Percentiles rank a stretch among this genome's conserved stretches.
Conservation (phyloP, 768 basidiomycete species). For the Trametes cinnabarina region DNA sequence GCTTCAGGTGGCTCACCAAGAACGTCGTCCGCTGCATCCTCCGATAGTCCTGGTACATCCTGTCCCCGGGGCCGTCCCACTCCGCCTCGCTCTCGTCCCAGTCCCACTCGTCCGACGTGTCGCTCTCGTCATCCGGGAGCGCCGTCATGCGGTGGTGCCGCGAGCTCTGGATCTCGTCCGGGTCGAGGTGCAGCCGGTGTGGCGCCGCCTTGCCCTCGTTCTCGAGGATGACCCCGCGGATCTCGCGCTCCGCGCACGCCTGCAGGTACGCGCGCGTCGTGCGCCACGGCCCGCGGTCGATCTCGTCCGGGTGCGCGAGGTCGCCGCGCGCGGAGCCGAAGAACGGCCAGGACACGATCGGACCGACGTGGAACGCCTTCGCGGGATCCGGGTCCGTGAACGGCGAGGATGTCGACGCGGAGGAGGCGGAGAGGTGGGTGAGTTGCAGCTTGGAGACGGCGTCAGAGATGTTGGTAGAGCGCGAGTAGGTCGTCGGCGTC, state of each 20-base stretch:
- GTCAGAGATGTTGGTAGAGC: constrained; percentile 14
- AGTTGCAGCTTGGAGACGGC: constrained; percentile 11
- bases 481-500: constrained; percentile 23
- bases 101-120: constrained; percentile 78
- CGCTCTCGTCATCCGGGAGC: constrained; percentile 70
- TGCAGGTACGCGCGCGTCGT: constrained; percentile 57
- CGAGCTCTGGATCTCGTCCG: constrained; percentile 69
- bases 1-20: constrained; percentile 64
- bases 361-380: constrained; percentile 60
- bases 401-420: too few species aligned
- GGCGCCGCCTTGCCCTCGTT: constrained; percentile 75
- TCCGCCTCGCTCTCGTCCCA: constrained; percentile 78
- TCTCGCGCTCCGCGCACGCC: constrained; percentile 71
- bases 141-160: constrained; percentile 67
- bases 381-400: constrained; percentile 2
- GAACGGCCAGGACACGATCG: constrained; percentile 89
- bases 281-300: constrained; percentile 80
- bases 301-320: constrained; percentile 60
- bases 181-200: constrained; percentile 77
- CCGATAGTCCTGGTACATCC: constrained; percentile 81
- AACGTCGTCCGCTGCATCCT: constrained; percentile 80
- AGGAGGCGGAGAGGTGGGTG: neutral
- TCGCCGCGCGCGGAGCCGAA: constrained; percentile 83
- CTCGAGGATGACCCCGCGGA: constrained; percentile 69
- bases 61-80: constrained; percentile 74